Base-by-base conservation (phyloP, 164 flowering plant genomes). In the Nymphaea thermarum region DNA sequence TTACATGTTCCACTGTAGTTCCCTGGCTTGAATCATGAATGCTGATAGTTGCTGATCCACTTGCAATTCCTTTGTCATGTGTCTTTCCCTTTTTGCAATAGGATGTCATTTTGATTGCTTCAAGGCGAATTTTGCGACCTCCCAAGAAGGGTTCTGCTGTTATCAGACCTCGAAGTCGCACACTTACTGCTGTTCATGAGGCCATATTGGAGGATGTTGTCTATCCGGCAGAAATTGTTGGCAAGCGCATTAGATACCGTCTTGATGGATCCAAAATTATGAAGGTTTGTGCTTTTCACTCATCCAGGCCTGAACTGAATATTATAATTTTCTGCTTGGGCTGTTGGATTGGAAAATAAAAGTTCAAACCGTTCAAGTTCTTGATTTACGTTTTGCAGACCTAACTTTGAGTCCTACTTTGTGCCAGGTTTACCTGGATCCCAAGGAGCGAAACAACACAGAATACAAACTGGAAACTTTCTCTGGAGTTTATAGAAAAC, bases 101-200 rank as follows among this genome's bases (percentile, higher is more conserved):
- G 98, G 96, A 93, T 79, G 98, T 93, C 4, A 74, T 93, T 55
- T 15, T 93, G 65, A 82, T 88, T 79, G 92, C 98, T 47, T 87
- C 89, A 45, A 70, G 96, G 64, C 88, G 96, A 76, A 89, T 90
- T 11, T 5, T 87, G 84, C 83, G 96, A 73, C 96, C 96, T 10
- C 98, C 98, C 71, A 93, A 93, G 89, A 93, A 90, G 69, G 98
- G 98, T 36, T 86, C 95, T 43, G 96, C 98, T 51, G 93, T 64
- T 60, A 83, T 84, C 66, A 70, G 95, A 15, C 98, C 98, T 8
- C 85, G 96, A 62, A 79, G 79, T 76, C 87, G 95, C 51, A 93
- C 96, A 4, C 90, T 90, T 4, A 93, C 95, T 43, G 68, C 98
- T 67, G 96, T 93, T 11, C 98, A 93, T 78, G 98, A 90, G 71